Base-by-base conservation (phyloP, 2,329 filamentous ascomycete genomes). In the Scytalidium lignicola region DNA sequence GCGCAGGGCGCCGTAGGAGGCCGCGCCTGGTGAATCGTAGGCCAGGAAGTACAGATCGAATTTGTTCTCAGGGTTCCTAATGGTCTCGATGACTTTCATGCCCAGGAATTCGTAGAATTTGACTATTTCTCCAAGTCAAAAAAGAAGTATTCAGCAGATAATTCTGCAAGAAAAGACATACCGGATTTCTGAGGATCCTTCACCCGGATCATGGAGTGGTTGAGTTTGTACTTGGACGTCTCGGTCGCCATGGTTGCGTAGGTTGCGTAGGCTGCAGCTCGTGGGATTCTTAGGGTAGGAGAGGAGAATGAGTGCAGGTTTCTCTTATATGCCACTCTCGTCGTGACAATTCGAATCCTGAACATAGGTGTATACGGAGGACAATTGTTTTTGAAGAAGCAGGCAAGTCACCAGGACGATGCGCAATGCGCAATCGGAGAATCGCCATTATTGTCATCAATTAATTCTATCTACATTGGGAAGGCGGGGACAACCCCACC, bases 21-120 rank as follows among this genome's bases (percentile, higher is more conserved):
- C 72, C 13, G 92, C 86, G 32, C 79, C 75, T 9, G 89, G 81
- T 26, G 82, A 80, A 65, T 96, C 86, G 71, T 95, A 97, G 51
- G 85, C 90, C 52, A 99, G 78, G 73, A 97, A 97, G 76, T 97
- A 97, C 22, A 96, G 82, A 62, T 93, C 89, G 69, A 97, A 97
- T 65, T 95, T 96, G 68, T 82, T 82, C 52, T 96, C 90, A 13
- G 91, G 87, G 64, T 90, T 88, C 54, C 86, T 75, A 43, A 93
- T 76, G 71, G 91, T 88, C 63, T 88, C 83, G 68, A 97, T 79
- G 54, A 90, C 71, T 64, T 78, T 90, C 79, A 97, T 83, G 60
- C 93, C 93, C 17, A 99, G 80, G 68, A 90, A 88, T 66, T 96
- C 85, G 70, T 97, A 99, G 71, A 95, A 99, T 59, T 92, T 87